Evolutionary conservation across 2,329 filamentous ascomycete genomes (phyloP).

Genomic region (Capronia coronata): DNA sequence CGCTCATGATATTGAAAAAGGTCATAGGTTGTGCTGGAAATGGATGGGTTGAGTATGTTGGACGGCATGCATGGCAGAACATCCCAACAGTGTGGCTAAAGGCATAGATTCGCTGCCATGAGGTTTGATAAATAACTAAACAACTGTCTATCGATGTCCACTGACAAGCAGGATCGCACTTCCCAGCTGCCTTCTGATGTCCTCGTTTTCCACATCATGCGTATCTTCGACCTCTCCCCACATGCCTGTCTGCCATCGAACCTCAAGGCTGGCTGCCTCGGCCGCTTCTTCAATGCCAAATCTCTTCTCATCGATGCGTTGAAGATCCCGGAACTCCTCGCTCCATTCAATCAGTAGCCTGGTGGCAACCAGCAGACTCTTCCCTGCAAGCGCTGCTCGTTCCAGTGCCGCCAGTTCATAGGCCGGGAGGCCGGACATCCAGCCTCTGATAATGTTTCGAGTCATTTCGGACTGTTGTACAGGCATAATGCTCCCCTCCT

Average conservation of each 20-base stretch:
- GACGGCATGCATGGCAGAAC: neutral
- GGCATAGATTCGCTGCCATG: neutral
- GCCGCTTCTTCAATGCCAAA: conserved; percentile 83
- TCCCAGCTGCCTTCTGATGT: conserved; percentile 78
- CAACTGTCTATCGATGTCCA: conserved; percentile 37
- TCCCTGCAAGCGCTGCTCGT: conserved; percentile 73
- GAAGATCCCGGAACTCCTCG: conserved; percentile 56
- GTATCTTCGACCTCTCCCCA: conserved; percentile 99
- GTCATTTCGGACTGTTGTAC: conserved; percentile 66
- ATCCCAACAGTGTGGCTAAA: neutral
- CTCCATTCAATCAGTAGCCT: conserved; percentile 84
- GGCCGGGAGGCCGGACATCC: conserved; percentile 64
- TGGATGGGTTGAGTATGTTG: too few relatives aligned
- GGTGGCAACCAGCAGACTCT: conserved; percentile 73
- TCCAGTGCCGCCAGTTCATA: conserved; percentile 87
- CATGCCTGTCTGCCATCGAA: conserved; percentile 78
- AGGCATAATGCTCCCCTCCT: conserved; percentile 68
- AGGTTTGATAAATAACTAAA: neutral
- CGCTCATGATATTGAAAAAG: too few relatives aligned
- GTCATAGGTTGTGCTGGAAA: too few relatives aligned
- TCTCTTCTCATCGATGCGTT: conserved; percentile 33
- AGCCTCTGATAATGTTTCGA: conserved; percentile 68
- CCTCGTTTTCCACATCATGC: conserved; percentile 91
- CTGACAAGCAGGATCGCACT: conserved; percentile 77
- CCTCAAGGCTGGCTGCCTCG: conserved; percentile 70